Base-by-base conservation (phyloP, 805 yeast genomes). In the Ogataea parapolymorpha region DNA sequence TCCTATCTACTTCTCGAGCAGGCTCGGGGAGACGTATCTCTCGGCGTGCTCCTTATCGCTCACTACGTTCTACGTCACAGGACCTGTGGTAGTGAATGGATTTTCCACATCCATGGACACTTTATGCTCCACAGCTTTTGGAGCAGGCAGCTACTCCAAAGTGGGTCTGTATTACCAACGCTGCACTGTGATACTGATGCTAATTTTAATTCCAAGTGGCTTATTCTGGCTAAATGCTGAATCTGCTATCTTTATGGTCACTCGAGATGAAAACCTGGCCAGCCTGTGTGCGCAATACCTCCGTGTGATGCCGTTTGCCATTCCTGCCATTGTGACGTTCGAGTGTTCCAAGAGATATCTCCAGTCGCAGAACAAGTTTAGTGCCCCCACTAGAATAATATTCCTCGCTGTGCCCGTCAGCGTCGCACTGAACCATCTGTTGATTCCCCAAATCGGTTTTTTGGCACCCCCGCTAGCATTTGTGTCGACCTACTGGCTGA, bases 311-410 rank as follows among this genome's bases (percentile, higher is more conserved):
- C 63, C 79, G 3, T 56, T 77, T 20, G 89, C 86, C 23, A 68
- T 80, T 2, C 90, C 90, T 1, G 87, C 85, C 0, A 78, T 75
- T 55, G 77, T 80, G 13, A 51, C 82, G 3, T 77, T 75, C 49
- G 93, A 84, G 61, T 79, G 80, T 55, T 79, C 82, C 32, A 83
- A 84, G 58, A 77, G 85, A 58, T 84, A 71, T 53, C 66, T 84
- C 48, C 91, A 84, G 59, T 76, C 86, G 38, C 91, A 84, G 65
- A 84, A 84, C 38, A 75, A 82, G 22, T 84, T 83, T 61, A 83
- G 80, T 54, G 86, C 88, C 2, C 82, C 87, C 6, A 83, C 90
- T 0, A 75, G 79, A 49, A 80, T 82, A 16, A 67, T 82, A 20
- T 55, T 75, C n/a, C 51, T 82, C 18, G 80, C 85, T 49, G 83